These are phyloP conservation scores for Heterobasidion annosum DNA, from an alignment of 1,284 basidiomycete genomes.

Conservation along the genomic window DNA sequence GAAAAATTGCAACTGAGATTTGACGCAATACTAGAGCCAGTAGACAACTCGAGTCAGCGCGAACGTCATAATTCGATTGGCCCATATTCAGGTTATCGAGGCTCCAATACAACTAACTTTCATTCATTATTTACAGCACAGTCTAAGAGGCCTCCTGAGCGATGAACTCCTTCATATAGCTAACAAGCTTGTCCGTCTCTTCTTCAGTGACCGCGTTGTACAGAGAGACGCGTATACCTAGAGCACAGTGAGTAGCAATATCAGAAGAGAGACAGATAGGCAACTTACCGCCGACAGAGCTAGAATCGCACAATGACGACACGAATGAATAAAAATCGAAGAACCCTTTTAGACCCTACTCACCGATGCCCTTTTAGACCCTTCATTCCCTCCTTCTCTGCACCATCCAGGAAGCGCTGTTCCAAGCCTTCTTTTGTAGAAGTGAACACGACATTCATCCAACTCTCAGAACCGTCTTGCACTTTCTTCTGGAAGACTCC, in stretches of 20 bases:
- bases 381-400: slow-evolving; percentile 71
- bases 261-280: not conserved
- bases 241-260: not conserved
- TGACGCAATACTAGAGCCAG: no score
- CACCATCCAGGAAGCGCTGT: slow-evolving; percentile 70
- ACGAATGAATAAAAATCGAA: not conserved
- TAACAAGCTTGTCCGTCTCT: slow-evolving; percentile 53
- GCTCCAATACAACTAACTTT: not conserved
- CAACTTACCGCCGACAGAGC: slow-evolving; percentile 13
- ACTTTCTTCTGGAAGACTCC: slow-evolving; percentile 68
- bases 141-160: slow-evolving; percentile 9
- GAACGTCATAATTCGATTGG: no score
- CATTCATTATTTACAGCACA: not conserved
- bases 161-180: slow-evolving; percentile 53
- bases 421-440: slow-evolving; percentile 61
- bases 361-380: slow-evolving; percentile 89
- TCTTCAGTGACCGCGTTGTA: slow-evolving; percentile 94
- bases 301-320: slow-evolving; percentile 2
- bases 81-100: no score
- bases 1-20: no score
- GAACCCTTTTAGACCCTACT: slow-evolving; percentile 21
- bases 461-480: slow-evolving; percentile 65
- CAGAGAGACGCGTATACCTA: slow-evolving; percentile 83
- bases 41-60: no score
- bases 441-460: slow-evolving; percentile 92